Conservation (phyloP, 2,329 filamentous ascomycete species). For the Capronia americana region DNA sequence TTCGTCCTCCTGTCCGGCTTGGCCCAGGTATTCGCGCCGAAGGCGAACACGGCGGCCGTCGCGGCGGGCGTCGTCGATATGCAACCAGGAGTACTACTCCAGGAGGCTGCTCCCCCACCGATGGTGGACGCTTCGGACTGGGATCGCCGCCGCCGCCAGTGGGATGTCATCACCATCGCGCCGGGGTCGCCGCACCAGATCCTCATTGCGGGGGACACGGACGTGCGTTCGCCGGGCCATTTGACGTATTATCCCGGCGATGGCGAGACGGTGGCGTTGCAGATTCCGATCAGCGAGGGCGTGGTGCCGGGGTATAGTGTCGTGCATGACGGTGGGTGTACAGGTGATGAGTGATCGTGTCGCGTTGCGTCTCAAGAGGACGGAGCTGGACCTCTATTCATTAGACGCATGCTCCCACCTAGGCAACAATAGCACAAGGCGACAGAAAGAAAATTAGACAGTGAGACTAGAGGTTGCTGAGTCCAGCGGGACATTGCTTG, state of each 20-base stretch:
- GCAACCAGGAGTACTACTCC: not conserved
- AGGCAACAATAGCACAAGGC: not conserved
- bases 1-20: constrained; percentile 11
- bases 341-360: constrained; percentile 6
- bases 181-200: constrained; percentile 27
- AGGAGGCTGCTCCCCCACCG: too few species aligned
- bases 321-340: constrained; percentile 23
- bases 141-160: not conserved
- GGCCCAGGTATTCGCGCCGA: constrained; percentile 5
- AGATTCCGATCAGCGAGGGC: constrained; percentile 40
- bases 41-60: not conserved
- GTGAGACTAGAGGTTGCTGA: not conserved
- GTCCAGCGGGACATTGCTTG: not conserved
- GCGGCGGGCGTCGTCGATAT: not conserved
- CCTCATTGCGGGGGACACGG: constrained; percentile 41
- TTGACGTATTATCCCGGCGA: constrained; percentile 42
- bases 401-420: not conserved
- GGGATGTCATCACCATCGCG: constrained; percentile 18
- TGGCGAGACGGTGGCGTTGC: constrained; percentile 39
- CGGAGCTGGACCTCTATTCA: not conserved
- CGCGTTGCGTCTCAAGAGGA: not conserved
- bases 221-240: constrained; percentile 39
- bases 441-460: not conserved
- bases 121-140: not conserved
- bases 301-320: constrained; percentile 24